Conservation (phyloP, 2,329 filamentous ascomycete genomes). For the Dothideomycetes sp. region DNA sequence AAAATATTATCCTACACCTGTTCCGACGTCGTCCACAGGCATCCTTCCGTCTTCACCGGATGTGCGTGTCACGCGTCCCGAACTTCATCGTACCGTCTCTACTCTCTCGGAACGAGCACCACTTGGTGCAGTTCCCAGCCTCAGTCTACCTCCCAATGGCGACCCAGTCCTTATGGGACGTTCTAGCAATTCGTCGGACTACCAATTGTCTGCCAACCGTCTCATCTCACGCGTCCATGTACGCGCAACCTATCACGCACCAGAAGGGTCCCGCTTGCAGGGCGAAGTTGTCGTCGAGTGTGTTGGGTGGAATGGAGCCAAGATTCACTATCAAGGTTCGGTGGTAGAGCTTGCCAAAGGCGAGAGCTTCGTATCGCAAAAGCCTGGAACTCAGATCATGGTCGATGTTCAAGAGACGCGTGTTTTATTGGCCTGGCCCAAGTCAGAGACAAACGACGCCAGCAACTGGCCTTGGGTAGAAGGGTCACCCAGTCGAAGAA, state of each 20-base stretch:
- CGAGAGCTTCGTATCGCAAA: slow-evolving; percentile 82
- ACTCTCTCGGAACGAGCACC: slow-evolving; percentile 69
- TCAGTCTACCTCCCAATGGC: slow-evolving; percentile 72
- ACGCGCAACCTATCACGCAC: slow-evolving; percentile 70
- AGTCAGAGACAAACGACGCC: slow-evolving; percentile 6
- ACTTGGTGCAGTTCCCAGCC: slow-evolving; percentile 68
- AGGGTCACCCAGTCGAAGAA: slow-evolving; percentile 10
- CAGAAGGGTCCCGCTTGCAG: slow-evolving; percentile 54
- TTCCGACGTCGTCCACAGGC: slow-evolving; percentile 87
- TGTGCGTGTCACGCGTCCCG: slow-evolving; percentile 37
- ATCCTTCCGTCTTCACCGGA: slow-evolving; percentile 82
- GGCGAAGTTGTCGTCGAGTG: slow-evolving; percentile 82
- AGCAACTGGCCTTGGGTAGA: slow-evolving; percentile 5
- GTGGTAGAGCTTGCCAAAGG: slow-evolving; percentile 80
- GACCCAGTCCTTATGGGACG: slow-evolving; percentile 79
- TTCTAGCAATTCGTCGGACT: slow-evolving; percentile 90
- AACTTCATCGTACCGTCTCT: slow-evolving; percentile 50
- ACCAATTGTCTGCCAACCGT: slow-evolving; percentile 84
- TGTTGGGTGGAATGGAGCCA: slow-evolving; percentile 91
- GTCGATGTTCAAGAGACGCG: slow-evolving; percentile 88
- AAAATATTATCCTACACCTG: slow-evolving; percentile 78
- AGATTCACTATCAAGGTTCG: slow-evolving; percentile 80
- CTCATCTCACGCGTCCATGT: slow-evolving; percentile 90
- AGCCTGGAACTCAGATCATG: slow-evolving; percentile 82
- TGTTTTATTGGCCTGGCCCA: slow-evolving; percentile 84